Evolutionary conservation across 2,329 filamentous ascomycete genomes (phyloP), one percentile per base, ranked within the genome.

Genomic region (Alternaria viburni): DNA sequence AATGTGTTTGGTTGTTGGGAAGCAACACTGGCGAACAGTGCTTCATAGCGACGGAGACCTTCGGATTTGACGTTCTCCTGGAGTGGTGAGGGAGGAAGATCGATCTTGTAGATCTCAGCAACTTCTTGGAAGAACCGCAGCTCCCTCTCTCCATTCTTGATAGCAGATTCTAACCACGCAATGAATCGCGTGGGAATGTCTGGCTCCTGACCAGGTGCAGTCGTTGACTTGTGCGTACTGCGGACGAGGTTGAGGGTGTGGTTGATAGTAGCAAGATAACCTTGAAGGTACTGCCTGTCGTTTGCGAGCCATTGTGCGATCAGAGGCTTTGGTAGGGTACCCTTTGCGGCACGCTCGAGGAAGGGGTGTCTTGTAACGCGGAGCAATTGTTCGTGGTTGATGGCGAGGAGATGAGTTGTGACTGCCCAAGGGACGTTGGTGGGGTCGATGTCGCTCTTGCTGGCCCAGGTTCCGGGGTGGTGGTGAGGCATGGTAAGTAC

Each of bases 261-360:
- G 19, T 69, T 74, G 26, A 68, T 69, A 6, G 73, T 69, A 10
- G 62, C 68, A 52, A 77, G 74, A 56, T 78, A 79, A 59, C 73
- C 73, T 54, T 70, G 70, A 56, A 78, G 71, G 54, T 79, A 79
- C 12, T 77, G 66, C 1, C 73, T 67, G 45, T 79, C 77, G 32
- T 78, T 77, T 46, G 75, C 74, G 15, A 79, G 74, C 77, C 77
- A 79, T 56, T 73, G 62, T 4, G 74, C 71, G n/a, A 79, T 70
- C 10, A 70, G 25, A 5, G 64, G n/a, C 56, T 77, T 78, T 10
- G 76, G 65, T 11, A 79, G 67, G n/a, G 62, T 68, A 6, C 76
- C 76, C 17, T 72, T 69, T 13, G 77, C 77, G 23, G 77, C 77
- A 13, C 58, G 69, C 6, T 66, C 59, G 12, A 79, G 69, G 64